Conservation (phyloP, 2,329 filamentous ascomycete genomes). For the Diatrype stigma region DNA sequence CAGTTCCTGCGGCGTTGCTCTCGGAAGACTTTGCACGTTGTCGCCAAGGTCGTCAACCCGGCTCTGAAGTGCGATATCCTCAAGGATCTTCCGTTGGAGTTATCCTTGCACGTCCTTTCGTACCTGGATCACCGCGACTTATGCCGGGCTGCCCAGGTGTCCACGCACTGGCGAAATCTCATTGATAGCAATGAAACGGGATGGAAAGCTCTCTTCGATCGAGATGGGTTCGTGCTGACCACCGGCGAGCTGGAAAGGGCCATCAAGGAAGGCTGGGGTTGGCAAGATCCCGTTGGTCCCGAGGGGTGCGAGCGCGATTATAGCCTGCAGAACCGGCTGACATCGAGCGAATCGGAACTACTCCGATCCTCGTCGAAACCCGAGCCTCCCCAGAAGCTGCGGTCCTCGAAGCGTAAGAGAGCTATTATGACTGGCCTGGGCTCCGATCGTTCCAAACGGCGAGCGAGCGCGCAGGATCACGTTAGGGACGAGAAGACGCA, state of each 20-base stretch:
- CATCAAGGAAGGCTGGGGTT: constrained; percentile 91
- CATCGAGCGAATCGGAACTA: constrained; percentile 50
- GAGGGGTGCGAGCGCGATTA: constrained; percentile 79
- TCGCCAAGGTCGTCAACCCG: constrained; percentile 88
- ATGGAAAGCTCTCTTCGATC: constrained; percentile 89
- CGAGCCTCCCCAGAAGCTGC: constrained; percentile 39
- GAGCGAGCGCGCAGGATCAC: constrained; percentile 45
- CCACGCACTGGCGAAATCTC: constrained; percentile 86
- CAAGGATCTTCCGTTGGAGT: constrained; percentile 74
- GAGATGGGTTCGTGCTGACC: constrained; percentile 74
- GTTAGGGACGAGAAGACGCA: constrained; percentile 39
- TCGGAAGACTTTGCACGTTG: constrained; percentile 81
- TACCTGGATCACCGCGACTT: constrained; percentile 84
- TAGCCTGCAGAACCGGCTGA: constrained; percentile 52
- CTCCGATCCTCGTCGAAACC: constrained; percentile 35
- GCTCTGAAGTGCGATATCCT: constrained; percentile 94
- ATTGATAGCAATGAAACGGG: constrained; percentile 91
- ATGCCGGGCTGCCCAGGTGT: constrained; percentile 87
- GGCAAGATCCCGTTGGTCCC: constrained; percentile 78
- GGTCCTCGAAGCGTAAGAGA: constrained; percentile 55
- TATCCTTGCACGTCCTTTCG: constrained; percentile 81
- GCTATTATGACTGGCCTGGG: constrained; percentile 40
- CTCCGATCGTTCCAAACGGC: constrained; percentile 50
- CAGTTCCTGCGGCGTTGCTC: constrained; percentile 86
- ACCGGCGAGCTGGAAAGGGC: constrained; percentile 80